phyloP scores from a whole-genome alignment of 1,284 basidiomycete species.

The Xerocomus amazonicus region DNA sequence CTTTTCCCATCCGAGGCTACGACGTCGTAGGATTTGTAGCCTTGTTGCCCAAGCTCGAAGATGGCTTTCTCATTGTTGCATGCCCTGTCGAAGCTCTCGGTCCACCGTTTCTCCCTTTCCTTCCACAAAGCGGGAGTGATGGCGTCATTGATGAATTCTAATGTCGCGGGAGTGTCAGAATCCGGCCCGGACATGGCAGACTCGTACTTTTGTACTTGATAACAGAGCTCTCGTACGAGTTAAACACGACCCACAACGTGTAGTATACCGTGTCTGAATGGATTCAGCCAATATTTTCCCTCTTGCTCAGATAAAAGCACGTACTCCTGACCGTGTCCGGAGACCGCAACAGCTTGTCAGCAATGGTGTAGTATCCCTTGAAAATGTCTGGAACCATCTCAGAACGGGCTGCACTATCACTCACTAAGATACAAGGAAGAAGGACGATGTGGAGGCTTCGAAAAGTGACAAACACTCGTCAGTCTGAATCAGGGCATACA shows the following conservation, averaged over 20 bases:
- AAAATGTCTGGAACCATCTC: background rate
- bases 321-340: constrained; percentile 10
- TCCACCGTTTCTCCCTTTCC: background rate
- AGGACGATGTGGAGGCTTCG: constrained; percentile 10
- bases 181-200: background rate
- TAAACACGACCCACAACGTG: constrained; percentile 3
- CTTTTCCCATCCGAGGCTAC: background rate
- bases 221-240: background rate
- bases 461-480: background rate
- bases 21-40: background rate
- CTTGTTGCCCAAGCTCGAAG: constrained; percentile 2
- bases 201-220: constrained; percentile 1
- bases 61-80: constrained; percentile 8
- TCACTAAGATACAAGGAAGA: constrained; percentile 12
- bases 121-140: background rate
- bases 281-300: background rate
- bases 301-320: background rate
- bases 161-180: background rate
- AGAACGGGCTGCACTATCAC: background rate
- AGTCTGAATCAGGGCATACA: background rate
- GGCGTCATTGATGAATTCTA: constrained; percentile 9
- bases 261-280: constrained; percentile 9
- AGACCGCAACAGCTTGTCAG: constrained; percentile 1
- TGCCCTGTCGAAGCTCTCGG: background rate
- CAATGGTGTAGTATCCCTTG: constrained; percentile 10